Conservation (phyloP, 2,329 filamentous ascomycete genomes). For the Zasmidium cellare region DNA sequence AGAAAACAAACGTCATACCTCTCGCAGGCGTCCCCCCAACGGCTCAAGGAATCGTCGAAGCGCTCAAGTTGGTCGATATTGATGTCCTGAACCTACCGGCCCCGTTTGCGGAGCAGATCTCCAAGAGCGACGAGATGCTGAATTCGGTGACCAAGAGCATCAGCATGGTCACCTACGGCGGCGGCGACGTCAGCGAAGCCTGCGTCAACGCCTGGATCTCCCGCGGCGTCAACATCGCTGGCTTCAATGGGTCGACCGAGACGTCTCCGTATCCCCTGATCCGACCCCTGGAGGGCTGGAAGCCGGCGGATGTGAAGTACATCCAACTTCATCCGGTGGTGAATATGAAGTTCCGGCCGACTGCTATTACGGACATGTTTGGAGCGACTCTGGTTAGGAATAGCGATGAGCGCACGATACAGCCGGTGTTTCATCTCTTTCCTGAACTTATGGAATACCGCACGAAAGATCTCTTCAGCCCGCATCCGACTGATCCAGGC, state of each 20-base stretch:
- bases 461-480: slow-evolving; percentile 41
- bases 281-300: not conserved
- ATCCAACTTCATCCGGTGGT: not conserved
- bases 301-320: not conserved
- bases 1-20: not conserved
- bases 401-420: not conserved
- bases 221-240: not conserved
- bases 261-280: not conserved
- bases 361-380: not conserved
- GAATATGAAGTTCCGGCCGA: not conserved
- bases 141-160: not conserved
- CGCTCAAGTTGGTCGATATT: not conserved
- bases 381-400: slow-evolving; percentile 1
- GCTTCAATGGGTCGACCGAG: not conserved
- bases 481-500: slow-evolving; percentile 36
- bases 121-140: not conserved
- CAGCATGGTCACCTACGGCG: not conserved
- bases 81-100: not conserved
- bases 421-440: slow-evolving; percentile 18
- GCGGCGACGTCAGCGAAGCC: not conserved
- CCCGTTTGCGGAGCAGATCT: not conserved
- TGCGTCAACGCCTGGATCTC: not conserved
- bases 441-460: slow-evolving; percentile 36
- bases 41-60: not conserved
- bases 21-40: not conserved